A percentile compares a stretch with the other conserved stretches of the same genome.
Conservation (phyloP, 306 rosid genomes). For the Coriaria nepalensis region DNA sequence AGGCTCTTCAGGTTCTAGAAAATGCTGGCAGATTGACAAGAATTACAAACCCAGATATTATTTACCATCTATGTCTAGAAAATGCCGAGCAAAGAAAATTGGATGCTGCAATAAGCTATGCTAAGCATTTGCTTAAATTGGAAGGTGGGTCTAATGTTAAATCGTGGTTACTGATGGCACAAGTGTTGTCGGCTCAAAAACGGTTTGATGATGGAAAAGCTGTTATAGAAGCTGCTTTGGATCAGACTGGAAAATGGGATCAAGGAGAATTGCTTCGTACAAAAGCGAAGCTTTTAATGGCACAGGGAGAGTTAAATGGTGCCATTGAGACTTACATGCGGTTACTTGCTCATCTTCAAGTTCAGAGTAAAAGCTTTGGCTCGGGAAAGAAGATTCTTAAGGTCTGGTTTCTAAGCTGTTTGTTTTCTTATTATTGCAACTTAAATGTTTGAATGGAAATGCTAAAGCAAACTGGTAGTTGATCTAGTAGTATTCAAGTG, state of each 20-base stretch:
- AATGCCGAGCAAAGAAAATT: conserved; percentile 72
- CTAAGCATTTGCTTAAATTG: conserved; percentile 38
- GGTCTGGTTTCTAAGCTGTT: conserved; percentile 33
- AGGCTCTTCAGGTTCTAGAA: conserved; percentile 55
- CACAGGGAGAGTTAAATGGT: conserved; percentile 52
- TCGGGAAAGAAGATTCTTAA: conserved; percentile 32
- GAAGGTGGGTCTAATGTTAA: conserved; percentile 57
- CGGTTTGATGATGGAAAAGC: conserved; percentile 58
- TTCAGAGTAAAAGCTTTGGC: conserved; percentile 60
- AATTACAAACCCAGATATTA: conserved; percentile 43
- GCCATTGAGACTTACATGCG: conserved; percentile 57
- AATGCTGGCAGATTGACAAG: conserved; percentile 45
- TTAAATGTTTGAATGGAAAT: not conserved
- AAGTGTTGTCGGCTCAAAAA: conserved; percentile 72
- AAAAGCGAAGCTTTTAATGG: conserved; percentile 73
- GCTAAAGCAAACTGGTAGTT: too few relatives aligned
- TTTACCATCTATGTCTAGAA: conserved; percentile 59
- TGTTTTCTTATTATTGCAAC: conserved; percentile 1
- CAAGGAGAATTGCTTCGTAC: conserved; percentile 69
- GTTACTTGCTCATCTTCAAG: conserved; percentile 69
- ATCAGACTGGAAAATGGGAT: conserved; percentile 86
- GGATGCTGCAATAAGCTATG: conserved; percentile 53
- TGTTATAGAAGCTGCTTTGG: conserved; percentile 63
- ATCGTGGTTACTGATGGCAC: conserved; percentile 67
- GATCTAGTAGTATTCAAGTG: too few relatives aligned